Percentiles rank a stretch among this genome's conserved stretches.
Conservation (phyloP, 768 basidiomycete species). For the Suillus luteus region DNA sequence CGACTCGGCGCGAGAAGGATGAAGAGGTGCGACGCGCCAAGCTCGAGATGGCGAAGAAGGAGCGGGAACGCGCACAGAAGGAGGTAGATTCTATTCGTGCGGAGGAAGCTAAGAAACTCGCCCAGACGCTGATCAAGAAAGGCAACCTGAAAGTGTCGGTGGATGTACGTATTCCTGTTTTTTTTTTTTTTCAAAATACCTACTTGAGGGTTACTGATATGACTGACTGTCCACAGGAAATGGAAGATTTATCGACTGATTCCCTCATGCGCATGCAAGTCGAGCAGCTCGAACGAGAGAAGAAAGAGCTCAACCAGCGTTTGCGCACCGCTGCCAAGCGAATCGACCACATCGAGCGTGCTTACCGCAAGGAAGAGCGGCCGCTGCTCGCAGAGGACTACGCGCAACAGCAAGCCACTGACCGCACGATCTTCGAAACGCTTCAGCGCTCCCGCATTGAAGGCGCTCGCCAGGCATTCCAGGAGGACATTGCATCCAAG, state of each 20-base stretch:
- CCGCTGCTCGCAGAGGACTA: constrained; percentile 88
- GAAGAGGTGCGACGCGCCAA: constrained; percentile 61
- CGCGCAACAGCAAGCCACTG: constrained; percentile 76
- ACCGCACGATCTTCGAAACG: constrained; percentile 67
- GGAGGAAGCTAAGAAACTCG: constrained; percentile 86
- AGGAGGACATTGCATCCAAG: constrained; percentile 75
- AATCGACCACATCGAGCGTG: constrained; percentile 93
- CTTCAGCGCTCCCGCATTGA: constrained; percentile 61
- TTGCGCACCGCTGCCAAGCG: constrained; percentile 85
- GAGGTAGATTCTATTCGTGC: constrained; percentile 61
- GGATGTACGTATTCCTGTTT: constrained; percentile 53
- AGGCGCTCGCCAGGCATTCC: constrained; percentile 54
- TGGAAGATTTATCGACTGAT: constrained; percentile 84
- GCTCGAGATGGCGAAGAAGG: constrained; percentile 63
- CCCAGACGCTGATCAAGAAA: constrained; percentile 78
- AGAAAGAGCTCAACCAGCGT: constrained; percentile 80
- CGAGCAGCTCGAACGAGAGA: constrained; percentile 95
- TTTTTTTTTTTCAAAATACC: constrained; percentile 7
- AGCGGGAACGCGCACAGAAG: constrained; percentile 75
- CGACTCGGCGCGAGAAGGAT: constrained; percentile 63
- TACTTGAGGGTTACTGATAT: constrained; percentile 16
- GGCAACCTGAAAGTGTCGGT: constrained; percentile 74
- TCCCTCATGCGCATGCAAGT: constrained; percentile 89
- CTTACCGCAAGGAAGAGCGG: constrained; percentile 90
- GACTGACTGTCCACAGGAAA: constrained; percentile 48